Percentiles rank a stretch among this genome's conserved stretches.
Conservation (phyloP, 2,329 filamentous ascomycete species). For the Penicillium sp. region DNA sequence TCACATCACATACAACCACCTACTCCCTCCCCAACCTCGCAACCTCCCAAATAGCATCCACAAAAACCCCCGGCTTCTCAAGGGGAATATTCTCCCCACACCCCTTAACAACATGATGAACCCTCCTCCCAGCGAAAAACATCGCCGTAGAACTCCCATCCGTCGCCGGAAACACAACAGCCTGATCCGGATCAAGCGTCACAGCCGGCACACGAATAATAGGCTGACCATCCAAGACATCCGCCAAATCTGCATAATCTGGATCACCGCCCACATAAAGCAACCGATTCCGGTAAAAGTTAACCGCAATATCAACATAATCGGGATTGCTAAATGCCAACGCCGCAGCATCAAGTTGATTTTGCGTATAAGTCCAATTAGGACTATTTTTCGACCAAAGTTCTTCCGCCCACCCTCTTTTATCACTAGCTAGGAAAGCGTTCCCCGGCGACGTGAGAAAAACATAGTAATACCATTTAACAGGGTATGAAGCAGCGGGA, state of each 20-base stretch:
- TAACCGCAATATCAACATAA: conserved; percentile 19
- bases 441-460: conserved; percentile 29
- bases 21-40: neutral
- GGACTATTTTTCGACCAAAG: conserved; percentile 31
- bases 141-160: conserved; percentile 10
- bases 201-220: conserved; percentile 14
- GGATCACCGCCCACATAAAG: conserved; percentile 15
- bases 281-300: conserved; percentile 18
- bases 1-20: too few species aligned
- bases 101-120: conserved; percentile 10
- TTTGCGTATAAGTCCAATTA: conserved; percentile 25
- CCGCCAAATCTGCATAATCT: conserved; percentile 4
- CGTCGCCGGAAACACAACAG: conserved; percentile 14
- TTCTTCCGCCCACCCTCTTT: conserved; percentile 21
- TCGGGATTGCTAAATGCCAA: conserved; percentile 13
- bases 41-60: conserved; percentile 13
- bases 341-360: conserved; percentile 22
- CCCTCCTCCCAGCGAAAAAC: conserved; percentile 14
- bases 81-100: conserved; percentile 17
- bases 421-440: conserved; percentile 19
- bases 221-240: conserved; percentile 11
- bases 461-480: conserved; percentile 32
- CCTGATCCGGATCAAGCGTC: conserved; percentile 17
- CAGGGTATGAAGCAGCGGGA: conserved; percentile 21
- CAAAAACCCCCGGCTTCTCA: conserved; percentile 15